Evolutionary conservation across 495 filamentous ascomycete species (phyloP).

Genomic region (Chaetomium fimeti): DNA sequence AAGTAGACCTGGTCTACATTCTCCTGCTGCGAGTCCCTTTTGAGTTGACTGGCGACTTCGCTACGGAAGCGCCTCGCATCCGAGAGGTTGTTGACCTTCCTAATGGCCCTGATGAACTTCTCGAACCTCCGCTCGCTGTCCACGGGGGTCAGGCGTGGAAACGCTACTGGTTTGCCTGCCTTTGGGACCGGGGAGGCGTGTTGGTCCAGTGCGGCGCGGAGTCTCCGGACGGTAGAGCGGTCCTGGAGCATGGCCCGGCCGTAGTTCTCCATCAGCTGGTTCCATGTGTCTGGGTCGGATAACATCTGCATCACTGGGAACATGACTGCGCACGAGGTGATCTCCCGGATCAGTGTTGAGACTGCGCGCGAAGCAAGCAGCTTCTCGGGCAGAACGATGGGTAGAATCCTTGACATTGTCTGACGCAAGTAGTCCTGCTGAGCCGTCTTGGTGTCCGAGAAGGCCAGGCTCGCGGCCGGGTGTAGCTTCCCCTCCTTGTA

Average conservation of each 20-base stretch:
- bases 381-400: slow-evolving; percentile 67
- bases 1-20: slow-evolving; percentile 82
- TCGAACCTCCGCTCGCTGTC: slow-evolving; percentile 94
- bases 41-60: slow-evolving; percentile 88
- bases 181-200: slow-evolving; percentile 84
- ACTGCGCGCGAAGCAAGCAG: slow-evolving; percentile 78
- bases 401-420: slow-evolving; percentile 66
- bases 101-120: slow-evolving; percentile 84
- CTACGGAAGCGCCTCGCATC: slow-evolving; percentile 90
- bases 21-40: slow-evolving; percentile 74
- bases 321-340: slow-evolving; percentile 75
- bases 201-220: slow-evolving; percentile 90
- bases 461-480: slow-evolving; percentile 76
- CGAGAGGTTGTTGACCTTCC: slow-evolving; percentile 86
- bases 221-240: slow-evolving; percentile 88
- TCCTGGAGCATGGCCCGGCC: slow-evolving; percentile 88
- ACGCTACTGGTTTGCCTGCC: slow-evolving; percentile 54
- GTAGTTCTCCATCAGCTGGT: slow-evolving; percentile 87
- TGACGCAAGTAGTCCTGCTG: slow-evolving; percentile 86
- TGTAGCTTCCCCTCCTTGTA: slow-evolving; percentile 89
- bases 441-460: slow-evolving; percentile 73
- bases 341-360: slow-evolving; percentile 75
- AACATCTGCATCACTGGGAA: slow-evolving; percentile 68
- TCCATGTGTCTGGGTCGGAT: slow-evolving; percentile 94
- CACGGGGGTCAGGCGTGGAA: slow-evolving; percentile 57